A percentile compares a stretch with the other conserved stretches of the same genome.
Conservation (phyloP, 257 asterid genomes). For the Gynochthodes officinalis region DNA sequence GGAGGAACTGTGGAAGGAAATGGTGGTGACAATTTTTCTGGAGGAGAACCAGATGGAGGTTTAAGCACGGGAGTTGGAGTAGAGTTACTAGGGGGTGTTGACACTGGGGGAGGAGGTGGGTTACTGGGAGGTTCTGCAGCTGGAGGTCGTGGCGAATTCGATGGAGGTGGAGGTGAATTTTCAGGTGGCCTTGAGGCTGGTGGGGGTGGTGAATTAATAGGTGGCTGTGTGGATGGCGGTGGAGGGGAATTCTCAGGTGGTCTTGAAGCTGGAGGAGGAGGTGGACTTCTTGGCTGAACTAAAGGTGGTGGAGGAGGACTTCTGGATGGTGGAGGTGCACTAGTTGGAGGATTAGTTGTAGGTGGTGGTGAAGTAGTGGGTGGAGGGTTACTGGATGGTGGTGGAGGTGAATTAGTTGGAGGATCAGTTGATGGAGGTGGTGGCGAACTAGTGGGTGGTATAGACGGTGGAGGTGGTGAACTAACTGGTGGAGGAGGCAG, state of each 20-base stretch:
- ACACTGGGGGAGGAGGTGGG: slow-evolving; percentile 20
- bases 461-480: slow-evolving; percentile 21
- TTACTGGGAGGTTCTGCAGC: slow-evolving; percentile 11
- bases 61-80: slow-evolving; percentile 19
- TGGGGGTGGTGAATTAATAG: slow-evolving; percentile 36
- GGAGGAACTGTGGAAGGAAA: slow-evolving; percentile 43
- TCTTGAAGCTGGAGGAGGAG: slow-evolving; percentile 31
- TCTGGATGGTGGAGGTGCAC: slow-evolving; percentile 23
- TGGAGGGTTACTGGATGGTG: slow-evolving; percentile 28
- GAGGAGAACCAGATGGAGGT: slow-evolving; percentile 14
- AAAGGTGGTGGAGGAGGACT: slow-evolving; percentile 45
- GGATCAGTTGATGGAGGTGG: slow-evolving; percentile 31
- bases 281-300: slow-evolving; percentile 31
- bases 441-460: slow-evolving; percentile 23
- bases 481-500: no score
- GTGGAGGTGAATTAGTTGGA: slow-evolving; percentile 24
- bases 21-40: slow-evolving; percentile 31
- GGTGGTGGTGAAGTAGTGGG: no score
- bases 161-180: slow-evolving; percentile 43
- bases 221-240: slow-evolving; percentile 25
- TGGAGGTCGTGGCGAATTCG: slow-evolving; percentile 26
- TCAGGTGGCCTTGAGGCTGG: slow-evolving; percentile 32
- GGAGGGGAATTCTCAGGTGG: slow-evolving; percentile 45
- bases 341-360: slow-evolving; percentile 17
- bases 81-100: slow-evolving; percentile 20